phyloP scores from a whole-genome alignment of 495 filamentous ascomycete species.

The Xylaria telfairii region DNA sequence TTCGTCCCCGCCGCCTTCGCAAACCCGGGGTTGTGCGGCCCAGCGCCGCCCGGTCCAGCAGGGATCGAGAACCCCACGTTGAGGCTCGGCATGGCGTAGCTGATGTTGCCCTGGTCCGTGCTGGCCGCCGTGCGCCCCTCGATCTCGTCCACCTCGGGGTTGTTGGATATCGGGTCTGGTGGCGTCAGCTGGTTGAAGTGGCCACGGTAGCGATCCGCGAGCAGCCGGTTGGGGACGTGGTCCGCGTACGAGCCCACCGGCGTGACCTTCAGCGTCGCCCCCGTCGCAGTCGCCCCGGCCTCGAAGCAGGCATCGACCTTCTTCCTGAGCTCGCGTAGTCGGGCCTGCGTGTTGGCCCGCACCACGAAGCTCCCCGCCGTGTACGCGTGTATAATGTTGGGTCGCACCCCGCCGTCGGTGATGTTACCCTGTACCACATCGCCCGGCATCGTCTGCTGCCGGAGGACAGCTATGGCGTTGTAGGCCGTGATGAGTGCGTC shows the following conservation, averaged over 20 bases:
- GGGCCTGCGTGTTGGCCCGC: conserved; percentile 53
- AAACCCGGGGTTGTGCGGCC: conserved; percentile 68
- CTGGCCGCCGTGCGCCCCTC: conserved; percentile 61
- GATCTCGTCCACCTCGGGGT: conserved; percentile 53
- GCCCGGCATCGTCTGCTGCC: conserved; percentile 67
- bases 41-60: conserved; percentile 48
- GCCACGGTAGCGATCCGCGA: conserved; percentile 57
- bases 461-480: conserved; percentile 64
- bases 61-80: conserved; percentile 64
- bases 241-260: conserved; percentile 60
- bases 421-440: conserved; percentile 67
- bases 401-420: conserved; percentile 61
- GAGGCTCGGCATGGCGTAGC: conserved; percentile 67
- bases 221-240: conserved; percentile 64
- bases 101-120: conserved; percentile 68
- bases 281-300: conserved; percentile 66
- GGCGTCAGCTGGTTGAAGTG: conserved; percentile 59
- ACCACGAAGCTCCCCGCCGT: conserved; percentile 61
- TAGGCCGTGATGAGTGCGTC: conserved; percentile 68
- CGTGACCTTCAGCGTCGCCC: conserved; percentile 58
- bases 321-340: conserved; percentile 53
- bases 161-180: conserved; percentile 46
- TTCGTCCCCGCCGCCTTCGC: conserved; percentile 60
- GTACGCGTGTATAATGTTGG: conserved; percentile 68
- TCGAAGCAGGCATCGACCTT: conserved; percentile 65